Conservation (phyloP, 192 early-diverging fungal species). For the Coemansia sp. region DNA sequence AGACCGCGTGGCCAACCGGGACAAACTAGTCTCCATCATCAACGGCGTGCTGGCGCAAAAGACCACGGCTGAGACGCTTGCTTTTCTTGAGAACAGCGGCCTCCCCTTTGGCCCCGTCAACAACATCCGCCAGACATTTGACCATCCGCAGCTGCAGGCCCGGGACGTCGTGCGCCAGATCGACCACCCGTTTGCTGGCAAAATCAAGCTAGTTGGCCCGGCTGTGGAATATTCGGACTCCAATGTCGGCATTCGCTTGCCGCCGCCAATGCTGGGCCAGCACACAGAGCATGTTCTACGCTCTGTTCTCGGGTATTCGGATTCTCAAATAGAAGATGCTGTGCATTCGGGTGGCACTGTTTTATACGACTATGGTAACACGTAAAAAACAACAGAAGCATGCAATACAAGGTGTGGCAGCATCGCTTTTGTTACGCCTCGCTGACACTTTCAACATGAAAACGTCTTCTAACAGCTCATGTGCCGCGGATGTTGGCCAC, state of each 20-base stretch:
- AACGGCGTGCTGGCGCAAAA: constrained; percentile 49
- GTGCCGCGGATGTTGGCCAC: too few species aligned
- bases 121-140: constrained; percentile 73
- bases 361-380: constrained; percentile 19
- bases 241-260: constrained; percentile 60
- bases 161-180: constrained; percentile 76
- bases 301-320: constrained; percentile 64
- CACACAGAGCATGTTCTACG: constrained; percentile 82
- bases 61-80: constrained; percentile 64
- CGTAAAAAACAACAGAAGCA: too few species aligned
- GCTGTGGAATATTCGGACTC: constrained; percentile 78
- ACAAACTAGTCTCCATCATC: constrained; percentile 63
- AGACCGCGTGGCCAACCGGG: constrained; percentile 72
- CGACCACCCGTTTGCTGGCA: constrained; percentile 78
- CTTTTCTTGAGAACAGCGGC: constrained; percentile 63
- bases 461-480: too few species aligned
- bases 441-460: too few species aligned
- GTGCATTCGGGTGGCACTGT: constrained; percentile 24
- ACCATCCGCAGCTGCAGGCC: constrained; percentile 69
- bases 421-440: too few species aligned
- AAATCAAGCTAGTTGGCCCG: constrained; percentile 70
- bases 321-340: constrained; percentile 55
- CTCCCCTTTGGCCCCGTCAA: constrained; percentile 86
- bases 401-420: too few species aligned
- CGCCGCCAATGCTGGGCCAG: constrained; percentile 82